Percentiles rank a stretch among this genome's conserved stretches.
phyloP scores from a whole-genome alignment of 1,139 yeast genomes.

The Hanseniaspora uvarum region DNA sequence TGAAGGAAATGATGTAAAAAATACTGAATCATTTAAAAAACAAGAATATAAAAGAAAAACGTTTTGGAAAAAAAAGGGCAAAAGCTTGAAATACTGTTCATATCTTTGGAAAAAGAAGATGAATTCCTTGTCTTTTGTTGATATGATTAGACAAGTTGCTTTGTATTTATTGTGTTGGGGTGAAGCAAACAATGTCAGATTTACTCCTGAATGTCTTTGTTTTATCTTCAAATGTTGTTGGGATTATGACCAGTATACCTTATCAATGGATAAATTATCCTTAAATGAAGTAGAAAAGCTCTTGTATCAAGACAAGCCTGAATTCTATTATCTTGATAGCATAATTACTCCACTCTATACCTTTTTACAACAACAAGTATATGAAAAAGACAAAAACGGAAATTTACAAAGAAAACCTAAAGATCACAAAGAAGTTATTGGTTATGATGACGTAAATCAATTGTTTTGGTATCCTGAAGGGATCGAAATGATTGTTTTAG shows the following conservation, averaged over 20 bases:
- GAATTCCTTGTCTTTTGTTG: conserved; percentile 43
- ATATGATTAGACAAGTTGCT: conserved; percentile 56
- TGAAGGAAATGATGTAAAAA: conserved; percentile 21
- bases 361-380: conserved; percentile 51
- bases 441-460: conserved; percentile 81
- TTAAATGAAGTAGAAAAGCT: background rate
- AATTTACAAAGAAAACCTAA: conserved; percentile 41
- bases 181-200: conserved; percentile 72
- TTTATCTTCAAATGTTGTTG: conserved; percentile 69
- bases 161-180: conserved; percentile 77
- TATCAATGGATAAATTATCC: background rate
- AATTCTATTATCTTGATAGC: conserved; percentile 47
- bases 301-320: conserved; percentile 21
- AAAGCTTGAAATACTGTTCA: conserved; percentile 44
- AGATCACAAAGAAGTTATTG: conserved; percentile 64
- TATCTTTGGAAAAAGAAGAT: conserved; percentile 55
- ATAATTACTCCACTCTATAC: conserved; percentile 66
- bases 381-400: conserved; percentile 21
- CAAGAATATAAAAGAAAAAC: conserved; percentile 25
- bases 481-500: conserved; percentile 39
- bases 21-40: conserved; percentile 22
- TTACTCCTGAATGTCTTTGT: conserved; percentile 78
- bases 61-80: conserved; percentile 48
- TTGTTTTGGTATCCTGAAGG: conserved; percentile 72
- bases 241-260: conserved; percentile 41